Base-by-base conservation (phyloP, 2,329 filamentous ascomycete genomes). In the Ophiocordyceps camponoti-saundersi region DNA sequence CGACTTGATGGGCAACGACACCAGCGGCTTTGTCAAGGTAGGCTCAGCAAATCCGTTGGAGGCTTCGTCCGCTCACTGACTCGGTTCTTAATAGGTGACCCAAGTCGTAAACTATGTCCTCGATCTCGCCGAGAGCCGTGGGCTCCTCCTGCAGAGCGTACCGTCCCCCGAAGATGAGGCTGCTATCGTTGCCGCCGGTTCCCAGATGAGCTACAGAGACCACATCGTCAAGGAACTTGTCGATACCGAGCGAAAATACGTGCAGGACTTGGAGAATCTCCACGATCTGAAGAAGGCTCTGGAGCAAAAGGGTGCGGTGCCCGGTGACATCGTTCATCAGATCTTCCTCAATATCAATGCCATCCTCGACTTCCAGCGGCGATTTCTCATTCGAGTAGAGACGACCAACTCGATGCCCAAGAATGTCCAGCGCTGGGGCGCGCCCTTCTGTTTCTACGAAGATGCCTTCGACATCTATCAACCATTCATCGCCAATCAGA, bases 281-380 rank as follows among this genome's bases (percentile, higher is more conserved):
- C 88, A 96, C 61, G 82, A 89, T 45, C 75, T 96, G 59, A 96
- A 95, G 67, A 90, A 86, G 65, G 78, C 82, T 22, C 71, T 96
- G 47, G 88, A 95, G 56, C 84, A 93, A 59, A 88, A 82, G 53
- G 88, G 88, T 36, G 79, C 87, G 36, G 79, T 96, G 52, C 84
- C 86, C 2, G 90, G 92, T 47, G 92, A 98, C 60, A 78, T 82
- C 11, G 82, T 95, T 21, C 89, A 96, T 65, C 80, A 89, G 58
- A 95, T 98, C 51, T 98, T 98, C 65, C 73, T 96, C 51, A 98
- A 98, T 64, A 79, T 96, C 59, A 95, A 96, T 61, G 80, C 85
- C 29, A 85, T 98, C 44, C 74, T 98, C 46, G 92, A 98, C 63
- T 95, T 95, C 60, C 90, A 96, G 60, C 82, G 93, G 51, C 79